phyloP scores from a whole-genome alignment of 2,329 filamentous ascomycete genomes.

The Chrysosporium queenslandicum region DNA sequence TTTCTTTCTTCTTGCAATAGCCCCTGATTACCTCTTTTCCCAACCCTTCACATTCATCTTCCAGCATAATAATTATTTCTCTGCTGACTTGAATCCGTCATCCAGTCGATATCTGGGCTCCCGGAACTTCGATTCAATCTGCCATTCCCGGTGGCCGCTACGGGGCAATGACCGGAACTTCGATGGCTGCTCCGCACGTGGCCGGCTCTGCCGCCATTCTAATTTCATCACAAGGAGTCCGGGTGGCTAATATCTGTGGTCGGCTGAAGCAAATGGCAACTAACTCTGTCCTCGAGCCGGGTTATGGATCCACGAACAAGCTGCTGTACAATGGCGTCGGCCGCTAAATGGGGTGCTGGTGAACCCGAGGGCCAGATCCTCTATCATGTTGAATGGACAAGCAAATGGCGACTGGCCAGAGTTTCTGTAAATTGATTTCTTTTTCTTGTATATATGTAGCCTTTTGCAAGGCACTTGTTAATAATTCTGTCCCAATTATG shows the following conservation, averaged over 20 bases:
- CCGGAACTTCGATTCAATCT: slow-evolving; percentile 44
- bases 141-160: slow-evolving; percentile 42
- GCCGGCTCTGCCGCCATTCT: slow-evolving; percentile 47
- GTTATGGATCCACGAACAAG: slow-evolving; percentile 21
- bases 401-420: no score
- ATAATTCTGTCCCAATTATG: no score
- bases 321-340: slow-evolving; percentile 24
- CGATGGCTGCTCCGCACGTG: slow-evolving; percentile 36
- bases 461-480: no score
- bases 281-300: slow-evolving; percentile 18
- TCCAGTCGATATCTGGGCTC: slow-evolving; percentile 48
- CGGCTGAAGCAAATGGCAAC: slow-evolving; percentile 46
- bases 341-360: background rate
- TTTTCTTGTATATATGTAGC: no score
- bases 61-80: background rate
- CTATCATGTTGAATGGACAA: no score
- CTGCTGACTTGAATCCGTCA: background rate
- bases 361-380: background rate
- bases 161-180: slow-evolving; percentile 34
- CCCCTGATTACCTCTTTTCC: background rate
- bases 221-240: slow-evolving; percentile 42
- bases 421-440: no score
- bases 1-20: no score
- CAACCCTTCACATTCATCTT: no score
- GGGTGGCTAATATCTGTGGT: slow-evolving; percentile 34